Percentiles rank a stretch among this genome's conserved stretches.
These are phyloP conservation scores for Eucalyptus coolabah DNA, from an alignment of 345 rosid species.

Conservation along the genomic window DNA sequence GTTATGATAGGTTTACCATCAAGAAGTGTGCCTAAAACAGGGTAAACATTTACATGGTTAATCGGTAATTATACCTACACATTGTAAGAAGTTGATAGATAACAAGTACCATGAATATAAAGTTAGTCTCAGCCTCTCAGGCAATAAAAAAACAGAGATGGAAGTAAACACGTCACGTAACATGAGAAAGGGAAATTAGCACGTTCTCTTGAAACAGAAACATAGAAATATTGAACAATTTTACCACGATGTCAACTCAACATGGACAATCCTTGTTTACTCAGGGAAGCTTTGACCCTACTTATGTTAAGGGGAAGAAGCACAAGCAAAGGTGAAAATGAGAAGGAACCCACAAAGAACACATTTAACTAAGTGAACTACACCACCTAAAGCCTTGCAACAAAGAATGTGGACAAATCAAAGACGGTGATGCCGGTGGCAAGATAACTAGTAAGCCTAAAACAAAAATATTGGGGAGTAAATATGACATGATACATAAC, in stretches of 20 bases:
- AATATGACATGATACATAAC: neutral
- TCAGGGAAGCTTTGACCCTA: neutral
- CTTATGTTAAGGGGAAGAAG: neutral
- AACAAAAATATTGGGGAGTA: neutral
- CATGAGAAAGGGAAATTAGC: neutral
- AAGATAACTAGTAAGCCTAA: neutral
- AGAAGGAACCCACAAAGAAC: neutral
- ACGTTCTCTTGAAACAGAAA: neutral
- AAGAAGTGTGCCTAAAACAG: constrained; percentile 54
- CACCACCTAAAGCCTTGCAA: neutral
- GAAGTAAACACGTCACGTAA: neutral
- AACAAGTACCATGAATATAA: neutral
- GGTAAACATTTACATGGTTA: neutral
- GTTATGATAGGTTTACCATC: constrained; percentile 84
- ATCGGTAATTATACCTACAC: neutral
- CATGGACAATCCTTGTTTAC: neutral
- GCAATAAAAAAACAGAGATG: neutral
- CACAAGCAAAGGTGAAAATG: neutral
- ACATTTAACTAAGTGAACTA: neutral
- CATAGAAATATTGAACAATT: neutral
- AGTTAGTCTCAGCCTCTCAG: neutral
- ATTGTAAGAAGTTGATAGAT: neutral
- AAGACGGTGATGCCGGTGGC: neutral
- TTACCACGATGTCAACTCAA: neutral
- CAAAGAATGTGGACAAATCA: neutral